These are phyloP conservation scores for Brassica hybrid DNA, from an alignment of 441 rosid genomes.

Conservation along the genomic window DNA sequence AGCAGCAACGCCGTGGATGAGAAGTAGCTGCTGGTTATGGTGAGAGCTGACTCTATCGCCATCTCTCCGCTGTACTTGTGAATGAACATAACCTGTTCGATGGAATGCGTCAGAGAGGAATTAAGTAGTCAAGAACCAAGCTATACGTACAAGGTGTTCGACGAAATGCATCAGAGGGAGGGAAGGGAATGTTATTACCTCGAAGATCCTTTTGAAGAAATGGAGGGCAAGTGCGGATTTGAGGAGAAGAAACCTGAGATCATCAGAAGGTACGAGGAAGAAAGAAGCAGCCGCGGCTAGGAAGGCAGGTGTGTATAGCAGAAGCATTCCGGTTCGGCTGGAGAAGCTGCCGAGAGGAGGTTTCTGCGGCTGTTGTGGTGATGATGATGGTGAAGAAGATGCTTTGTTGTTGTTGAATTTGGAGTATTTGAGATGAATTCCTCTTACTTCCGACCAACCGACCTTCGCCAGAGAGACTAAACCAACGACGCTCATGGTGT, in stretches of 20 bases:
- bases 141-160: not conserved
- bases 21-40: constrained; percentile 52
- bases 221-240: constrained; percentile 63
- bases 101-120: constrained; percentile 20
- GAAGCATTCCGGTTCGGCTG: constrained; percentile 67
- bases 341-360: constrained; percentile 40
- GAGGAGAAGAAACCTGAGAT: constrained; percentile 58
- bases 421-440: constrained; percentile 66
- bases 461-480: constrained; percentile 41
- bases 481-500: constrained; percentile 50
- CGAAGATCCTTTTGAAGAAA: constrained; percentile 78
- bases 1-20: constrained; percentile 48
- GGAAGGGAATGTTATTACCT: constrained; percentile 52
- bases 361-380: not conserved
- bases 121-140: constrained; percentile 25
- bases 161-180: not conserved
- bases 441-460: constrained; percentile 60
- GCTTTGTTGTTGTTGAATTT: constrained; percentile 51
- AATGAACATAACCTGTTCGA: constrained; percentile 58
- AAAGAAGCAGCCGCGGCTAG: constrained; percentile 58
- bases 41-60: constrained; percentile 44
- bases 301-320: constrained; percentile 65
- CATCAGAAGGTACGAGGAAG: constrained; percentile 49
- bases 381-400: not conserved
- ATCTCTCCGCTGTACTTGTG: constrained; percentile 71